phyloP scores from a whole-genome alignment of 2,329 filamentous ascomycete genomes.

The Fusarium keratoplasticum region DNA sequence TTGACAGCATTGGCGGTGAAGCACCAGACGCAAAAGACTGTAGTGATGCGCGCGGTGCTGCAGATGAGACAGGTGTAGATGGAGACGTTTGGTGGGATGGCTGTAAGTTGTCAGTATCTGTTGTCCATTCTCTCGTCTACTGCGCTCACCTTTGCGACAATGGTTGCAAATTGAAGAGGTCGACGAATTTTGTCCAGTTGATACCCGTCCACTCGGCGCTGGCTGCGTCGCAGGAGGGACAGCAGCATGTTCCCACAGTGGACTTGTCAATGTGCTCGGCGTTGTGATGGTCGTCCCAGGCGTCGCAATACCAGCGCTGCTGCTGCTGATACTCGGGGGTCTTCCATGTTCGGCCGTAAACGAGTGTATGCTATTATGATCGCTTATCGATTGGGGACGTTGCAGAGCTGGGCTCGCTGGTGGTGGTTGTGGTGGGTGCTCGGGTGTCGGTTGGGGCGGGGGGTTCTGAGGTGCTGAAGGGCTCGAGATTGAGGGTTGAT shows the following conservation, averaged over 20 bases:
- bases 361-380: conserved; percentile 9
- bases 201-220: conserved; percentile 1
- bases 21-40: conserved; percentile 45
- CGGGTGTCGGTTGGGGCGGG: background rate
- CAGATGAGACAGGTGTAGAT: conserved; percentile 45
- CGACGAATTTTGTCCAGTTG: conserved; percentile 4
- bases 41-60: conserved; percentile 35
- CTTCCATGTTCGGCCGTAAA: conserved; percentile 10
- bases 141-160: conserved; percentile 34
- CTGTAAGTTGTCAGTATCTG: background rate
- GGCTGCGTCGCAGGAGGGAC: conserved; percentile 2
- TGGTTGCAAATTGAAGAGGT: conserved; percentile 23
- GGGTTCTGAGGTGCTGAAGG: background rate
- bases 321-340: conserved; percentile 21
- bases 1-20: conserved; percentile 40
- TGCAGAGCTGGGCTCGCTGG: conserved; percentile 7
- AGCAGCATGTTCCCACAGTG: conserved; percentile 12
- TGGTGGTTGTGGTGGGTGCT: background rate
- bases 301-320: conserved; percentile 17
- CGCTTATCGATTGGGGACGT: conserved; percentile 4
- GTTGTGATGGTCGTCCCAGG: conserved; percentile 19
- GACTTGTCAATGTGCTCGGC: conserved; percentile 9
- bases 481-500: background rate
- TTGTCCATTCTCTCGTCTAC: rapidly evolving
- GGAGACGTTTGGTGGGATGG: conserved; percentile 40